These are phyloP conservation scores for Beauveria varroae DNA, from an alignment of 2,329 filamentous ascomycete species.

Conservation along the genomic window DNA sequence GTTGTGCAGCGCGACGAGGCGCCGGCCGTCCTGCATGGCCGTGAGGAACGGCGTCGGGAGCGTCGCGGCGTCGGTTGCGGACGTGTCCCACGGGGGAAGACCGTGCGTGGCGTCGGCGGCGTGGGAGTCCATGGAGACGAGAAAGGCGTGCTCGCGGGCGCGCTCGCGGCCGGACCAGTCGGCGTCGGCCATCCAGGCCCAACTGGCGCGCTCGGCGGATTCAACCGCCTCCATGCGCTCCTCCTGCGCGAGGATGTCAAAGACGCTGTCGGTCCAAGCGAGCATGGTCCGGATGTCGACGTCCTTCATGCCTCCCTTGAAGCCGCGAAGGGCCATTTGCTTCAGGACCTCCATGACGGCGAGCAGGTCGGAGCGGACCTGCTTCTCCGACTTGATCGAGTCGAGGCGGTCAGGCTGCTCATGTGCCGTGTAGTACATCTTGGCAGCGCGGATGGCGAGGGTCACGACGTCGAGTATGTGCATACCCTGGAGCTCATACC, in stretches of 20 bases:
- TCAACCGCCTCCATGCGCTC: constrained; percentile 71
- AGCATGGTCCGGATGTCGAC: constrained; percentile 72
- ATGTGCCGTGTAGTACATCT: constrained; percentile 93
- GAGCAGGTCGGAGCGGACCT: constrained; percentile 76
- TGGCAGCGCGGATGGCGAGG: constrained; percentile 88
- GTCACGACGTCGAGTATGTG: constrained; percentile 90
- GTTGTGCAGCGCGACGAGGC: constrained; percentile 84
- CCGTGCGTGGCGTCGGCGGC: constrained; percentile 26
- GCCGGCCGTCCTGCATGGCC: constrained; percentile 68
- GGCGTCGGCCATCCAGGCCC: constrained; percentile 70
- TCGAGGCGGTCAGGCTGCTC: constrained; percentile 80
- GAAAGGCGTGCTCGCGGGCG: constrained; percentile 73
- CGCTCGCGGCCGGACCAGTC: constrained; percentile 71
- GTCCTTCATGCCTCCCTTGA: constrained; percentile 70
- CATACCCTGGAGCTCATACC: constrained; percentile 84
- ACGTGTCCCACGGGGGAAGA: constrained; percentile 59
- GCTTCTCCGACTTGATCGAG: constrained; percentile 78
- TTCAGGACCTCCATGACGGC: constrained; percentile 86
- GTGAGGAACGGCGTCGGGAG: constrained; percentile 67
- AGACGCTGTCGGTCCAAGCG: constrained; percentile 72
- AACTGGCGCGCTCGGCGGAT: constrained; percentile 59
- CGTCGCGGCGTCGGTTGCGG: constrained; percentile 31
- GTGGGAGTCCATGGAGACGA: constrained; percentile 63
- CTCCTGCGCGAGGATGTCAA: constrained; percentile 68
- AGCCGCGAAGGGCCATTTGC: constrained; percentile 81